phyloP scores from a whole-genome alignment of 345 rosid genomes.

The Schrenkiella parvula region DNA sequence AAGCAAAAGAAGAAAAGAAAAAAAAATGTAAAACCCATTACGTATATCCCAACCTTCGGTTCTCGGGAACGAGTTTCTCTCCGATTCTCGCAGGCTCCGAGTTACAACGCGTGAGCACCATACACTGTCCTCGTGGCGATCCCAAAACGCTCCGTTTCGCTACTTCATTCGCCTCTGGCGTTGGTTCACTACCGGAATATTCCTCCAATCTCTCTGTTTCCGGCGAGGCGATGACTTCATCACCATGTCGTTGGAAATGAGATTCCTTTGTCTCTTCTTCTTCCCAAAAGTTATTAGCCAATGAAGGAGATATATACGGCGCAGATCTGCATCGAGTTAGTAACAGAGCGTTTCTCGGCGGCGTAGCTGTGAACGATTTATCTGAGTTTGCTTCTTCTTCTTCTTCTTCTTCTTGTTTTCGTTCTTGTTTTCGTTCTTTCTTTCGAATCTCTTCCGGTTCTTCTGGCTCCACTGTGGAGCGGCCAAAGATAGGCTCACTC shows the following conservation, averaged over 20 bases:
- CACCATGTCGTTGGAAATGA: constrained; percentile 7
- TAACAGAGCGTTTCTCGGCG: constrained; percentile 73
- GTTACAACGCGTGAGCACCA: constrained; percentile 67
- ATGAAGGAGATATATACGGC: constrained; percentile 70
- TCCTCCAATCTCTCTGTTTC: constrained; percentile 35
- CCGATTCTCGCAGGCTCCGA: constrained; percentile 82
- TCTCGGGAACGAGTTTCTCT: constrained; percentile 50
- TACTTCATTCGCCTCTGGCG: constrained; percentile 5
- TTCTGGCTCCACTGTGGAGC: constrained; percentile 29
- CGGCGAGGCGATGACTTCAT: constrained; percentile 26
- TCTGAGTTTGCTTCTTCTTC: constrained; percentile 31
- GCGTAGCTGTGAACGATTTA: constrained; percentile 34
- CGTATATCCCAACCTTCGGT: constrained; percentile 60
- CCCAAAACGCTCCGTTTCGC: constrained; percentile 26
- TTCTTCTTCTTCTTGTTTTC: constrained; percentile 18
- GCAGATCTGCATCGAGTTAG: constrained; percentile 87
- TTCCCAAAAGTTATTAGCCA: constrained; percentile 56
- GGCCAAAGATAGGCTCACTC: constrained; percentile 31
- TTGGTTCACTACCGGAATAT: constrained; percentile 22
- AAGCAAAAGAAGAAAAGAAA: background rate
- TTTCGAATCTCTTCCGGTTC: constrained; percentile 1
- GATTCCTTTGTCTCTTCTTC: constrained; percentile 18
- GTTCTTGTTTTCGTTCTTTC: background rate
- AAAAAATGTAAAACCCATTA: constrained; percentile 31
- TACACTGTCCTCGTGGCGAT: constrained; percentile 25